phyloP scores from a whole-genome alignment of 306 rosid genomes.

The Citrullus amarus region DNA sequence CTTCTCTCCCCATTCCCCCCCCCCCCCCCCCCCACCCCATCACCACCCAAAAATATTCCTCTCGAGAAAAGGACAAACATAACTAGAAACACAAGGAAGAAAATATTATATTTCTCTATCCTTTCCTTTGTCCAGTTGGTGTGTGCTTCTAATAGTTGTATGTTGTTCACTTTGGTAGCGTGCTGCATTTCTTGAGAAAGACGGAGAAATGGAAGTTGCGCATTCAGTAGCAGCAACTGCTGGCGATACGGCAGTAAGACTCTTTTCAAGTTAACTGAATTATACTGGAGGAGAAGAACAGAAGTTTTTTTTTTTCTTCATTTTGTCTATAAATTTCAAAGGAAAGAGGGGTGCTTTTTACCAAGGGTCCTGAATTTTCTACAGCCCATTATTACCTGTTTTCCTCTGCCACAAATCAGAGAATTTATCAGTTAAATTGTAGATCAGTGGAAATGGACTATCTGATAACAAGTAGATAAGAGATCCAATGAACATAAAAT shows the following conservation, averaged over 20 bases:
- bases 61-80: background rate
- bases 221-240: slow-evolving; percentile 83
- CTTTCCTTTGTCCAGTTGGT: background rate
- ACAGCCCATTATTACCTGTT: background rate
- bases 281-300: background rate
- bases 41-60: background rate
- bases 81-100: background rate
- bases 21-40: background rate
- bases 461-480: background rate
- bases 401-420: background rate
- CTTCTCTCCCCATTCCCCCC: background rate
- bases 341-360: background rate
- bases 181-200: slow-evolving; percentile 77
- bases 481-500: background rate
- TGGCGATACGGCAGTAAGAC: slow-evolving; percentile 75
- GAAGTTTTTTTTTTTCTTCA: background rate
- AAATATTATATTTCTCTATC: background rate
- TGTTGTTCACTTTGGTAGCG: slow-evolving; percentile 35
- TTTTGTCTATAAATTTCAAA: background rate
- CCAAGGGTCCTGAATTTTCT: background rate
- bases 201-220: slow-evolving; percentile 89
- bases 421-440: background rate
- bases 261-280: background rate
- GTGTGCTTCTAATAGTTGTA: slow-evolving; percentile 2
- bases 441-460: background rate